Base-by-base conservation (phyloP, 192 early-diverging fungal species). In the Dimargaris cristalligena region DNA sequence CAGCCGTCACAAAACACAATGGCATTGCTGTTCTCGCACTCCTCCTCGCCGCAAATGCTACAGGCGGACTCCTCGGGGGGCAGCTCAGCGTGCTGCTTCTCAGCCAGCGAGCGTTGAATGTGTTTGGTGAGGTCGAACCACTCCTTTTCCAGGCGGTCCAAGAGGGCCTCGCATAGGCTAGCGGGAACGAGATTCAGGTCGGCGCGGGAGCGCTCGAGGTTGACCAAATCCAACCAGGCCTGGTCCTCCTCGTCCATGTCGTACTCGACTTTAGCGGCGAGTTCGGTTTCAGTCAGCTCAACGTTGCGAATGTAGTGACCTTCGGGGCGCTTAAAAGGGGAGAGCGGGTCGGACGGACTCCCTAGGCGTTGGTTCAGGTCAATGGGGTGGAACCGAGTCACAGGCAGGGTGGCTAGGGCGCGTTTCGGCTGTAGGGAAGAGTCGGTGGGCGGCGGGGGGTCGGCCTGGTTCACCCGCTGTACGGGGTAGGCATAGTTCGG, bases 1-100 rank as follows among this genome's bases (percentile, higher is more conserved):
- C 96, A 99, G 0, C 96, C 96, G 71, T 99, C 96, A 74, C 96
- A 99, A 63, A 95, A 99, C 6, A 99, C 96, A 52, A 99, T 99
- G 0, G 92, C 94, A 65, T 99, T 99, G 66, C 87, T 85, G 67
- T 99, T 99, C 73, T 99, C 96, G 71, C 89, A 87, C 74, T 99
- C 96, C n/a, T 90, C 89, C 62, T 96, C 92, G 61, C 94, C 91
- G 71, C 96, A 99, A 22, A 99, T 86, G 1, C 87, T 87, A 61
- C 96, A 99, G 4, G 80, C 78, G 0, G 83, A 80, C 61, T 99
- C 94, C 38, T 93, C 90, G 2, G 80, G 79, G 20, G 79, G 77
- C 52, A 82, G 63, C 44, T 65, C 65, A 59, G 72, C 75, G 58
- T 74, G 74, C 60, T 67, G 75, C 65, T 56, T 66, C 47, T 68